Conservation (phyloP, 208 protist species). For the Phytomonas francai region DNA sequence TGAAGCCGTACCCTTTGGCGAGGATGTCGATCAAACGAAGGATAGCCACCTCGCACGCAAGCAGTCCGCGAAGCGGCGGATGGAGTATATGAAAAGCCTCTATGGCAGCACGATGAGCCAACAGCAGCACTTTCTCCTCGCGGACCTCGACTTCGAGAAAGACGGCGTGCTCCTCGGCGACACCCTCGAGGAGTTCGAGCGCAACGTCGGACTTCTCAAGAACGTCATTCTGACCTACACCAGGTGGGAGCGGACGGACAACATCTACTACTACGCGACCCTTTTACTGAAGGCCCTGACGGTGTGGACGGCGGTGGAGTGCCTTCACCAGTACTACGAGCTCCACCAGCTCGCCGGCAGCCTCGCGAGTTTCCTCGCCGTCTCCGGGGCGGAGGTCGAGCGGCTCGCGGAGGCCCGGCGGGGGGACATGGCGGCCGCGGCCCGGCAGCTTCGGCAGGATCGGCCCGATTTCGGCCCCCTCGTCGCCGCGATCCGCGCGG, state of each 20-base stretch:
- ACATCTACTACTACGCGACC: constrained; percentile 79
- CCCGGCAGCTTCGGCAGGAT: constrained; percentile 28
- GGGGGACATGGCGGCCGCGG: constrained; percentile 32
- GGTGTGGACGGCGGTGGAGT: constrained; percentile 66
- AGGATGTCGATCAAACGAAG: constrained; percentile 66
- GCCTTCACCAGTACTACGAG: constrained; percentile 74
- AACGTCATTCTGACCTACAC: constrained; percentile 74
- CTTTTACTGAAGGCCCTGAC: constrained; percentile 58
- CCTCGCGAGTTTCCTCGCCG: constrained; percentile 60
- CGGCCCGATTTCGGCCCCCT: constrained; percentile 54
- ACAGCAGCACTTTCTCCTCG: constrained; percentile 82
- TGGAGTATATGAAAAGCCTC: constrained; percentile 77
- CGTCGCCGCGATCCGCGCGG: constrained; percentile 33
- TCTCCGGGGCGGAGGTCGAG: constrained; percentile 31
- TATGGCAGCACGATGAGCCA: constrained; percentile 71
- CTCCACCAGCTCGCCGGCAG: constrained; percentile 48
- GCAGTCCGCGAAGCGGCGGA: constrained; percentile 54
- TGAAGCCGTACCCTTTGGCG: constrained; percentile 38
- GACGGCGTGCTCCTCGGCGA: constrained; percentile 76
- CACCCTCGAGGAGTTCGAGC: constrained; percentile 76
- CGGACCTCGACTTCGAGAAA: constrained; percentile 82
- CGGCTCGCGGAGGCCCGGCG: constrained; percentile 24
- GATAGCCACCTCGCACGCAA: constrained; percentile 36
- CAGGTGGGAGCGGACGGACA: constrained; percentile 79
- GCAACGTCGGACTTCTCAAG: constrained; percentile 71